Evolutionary conservation across 108 stramenopile genomes (phyloP).

Genomic region (Conticribra weissflogii): DNA sequence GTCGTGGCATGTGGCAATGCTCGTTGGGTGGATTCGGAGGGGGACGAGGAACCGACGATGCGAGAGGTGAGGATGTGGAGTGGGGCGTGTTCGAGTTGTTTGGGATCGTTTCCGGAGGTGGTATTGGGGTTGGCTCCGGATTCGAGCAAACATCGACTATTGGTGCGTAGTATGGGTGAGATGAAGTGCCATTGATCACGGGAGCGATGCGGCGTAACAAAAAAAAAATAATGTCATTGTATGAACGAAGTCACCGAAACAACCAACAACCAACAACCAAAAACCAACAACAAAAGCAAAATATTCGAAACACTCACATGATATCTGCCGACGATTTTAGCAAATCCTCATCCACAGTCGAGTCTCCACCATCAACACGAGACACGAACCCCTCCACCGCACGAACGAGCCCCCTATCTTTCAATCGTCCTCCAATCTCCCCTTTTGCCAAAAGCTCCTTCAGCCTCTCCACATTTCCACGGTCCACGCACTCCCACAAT

Average conservation of each 20-base stretch:
- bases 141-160: conserved; percentile 26
- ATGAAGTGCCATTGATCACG: too few relatives aligned
- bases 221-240: too few relatives aligned
- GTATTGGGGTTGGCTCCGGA: conserved; percentile 15
- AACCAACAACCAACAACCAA: too few relatives aligned
- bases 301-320: conserved; percentile 43
- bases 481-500: conserved; percentile 5
- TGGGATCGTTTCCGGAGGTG: neutral
- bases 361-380: conserved; percentile 6
- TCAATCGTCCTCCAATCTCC: conserved; percentile 3
- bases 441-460: conserved; percentile 11
- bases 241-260: too few relatives aligned
- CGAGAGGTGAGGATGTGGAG: conserved; percentile 17
- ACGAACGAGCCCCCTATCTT: conserved; percentile 11
- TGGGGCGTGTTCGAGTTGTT: conserved; percentile 4
- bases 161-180: conserved; percentile 5
- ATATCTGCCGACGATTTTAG: conserved; percentile 14
- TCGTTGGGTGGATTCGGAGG: neutral
- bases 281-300: too few relatives aligned
- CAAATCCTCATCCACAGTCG: neutral
- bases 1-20: neutral
- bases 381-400: conserved; percentile 16
- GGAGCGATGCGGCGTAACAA: too few relatives aligned
- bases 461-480: conserved; percentile 9
- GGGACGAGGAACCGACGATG: conserved; percentile 4